Evolutionary conservation across 2,329 filamentous ascomycete species (phyloP).

Genomic region (Alternaria triticina): DNA sequence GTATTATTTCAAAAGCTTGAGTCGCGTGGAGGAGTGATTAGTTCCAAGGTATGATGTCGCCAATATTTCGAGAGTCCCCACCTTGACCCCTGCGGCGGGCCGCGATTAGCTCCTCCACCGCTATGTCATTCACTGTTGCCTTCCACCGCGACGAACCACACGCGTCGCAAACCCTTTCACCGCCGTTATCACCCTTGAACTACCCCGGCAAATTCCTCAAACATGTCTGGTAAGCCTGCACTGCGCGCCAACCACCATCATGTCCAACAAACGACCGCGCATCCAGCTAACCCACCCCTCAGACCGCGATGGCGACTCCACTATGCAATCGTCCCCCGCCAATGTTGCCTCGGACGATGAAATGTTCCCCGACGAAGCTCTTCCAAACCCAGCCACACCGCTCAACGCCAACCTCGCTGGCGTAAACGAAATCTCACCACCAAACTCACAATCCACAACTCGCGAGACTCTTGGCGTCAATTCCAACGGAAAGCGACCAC

Average conservation of each 20-base stretch:
- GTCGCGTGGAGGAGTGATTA: background rate
- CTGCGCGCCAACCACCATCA: background rate
- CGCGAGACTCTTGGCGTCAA: constrained; percentile 40
- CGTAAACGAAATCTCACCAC: constrained; percentile 60
- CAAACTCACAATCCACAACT: constrained; percentile 55
- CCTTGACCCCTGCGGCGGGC: constrained; percentile 17
- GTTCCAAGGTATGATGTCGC: constrained; percentile 8
- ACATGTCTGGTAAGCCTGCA: constrained; percentile 19
- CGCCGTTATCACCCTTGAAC: background rate
- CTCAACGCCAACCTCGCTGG: constrained; percentile 37
- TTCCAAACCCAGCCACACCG: constrained; percentile 50
- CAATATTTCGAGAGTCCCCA: constrained; percentile 15
- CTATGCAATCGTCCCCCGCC: constrained; percentile 59
- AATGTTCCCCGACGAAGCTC: constrained; percentile 53
- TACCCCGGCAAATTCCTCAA: background rate
- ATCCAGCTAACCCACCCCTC: constrained; percentile 21
- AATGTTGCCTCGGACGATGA: constrained; percentile 45
- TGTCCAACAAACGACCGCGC: constrained; percentile 18
- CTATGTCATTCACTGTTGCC: constrained; percentile 18
- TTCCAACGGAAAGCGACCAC: constrained; percentile 47
- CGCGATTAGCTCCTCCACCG: constrained; percentile 7
- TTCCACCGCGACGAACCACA: background rate
- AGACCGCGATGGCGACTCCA: constrained; percentile 63
- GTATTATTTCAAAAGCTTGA: background rate
- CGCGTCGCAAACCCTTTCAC: constrained; percentile 7